Evolutionary conservation across 2,329 filamentous ascomycete species (phyloP), one percentile per base, ranked within the genome.

Genomic region (Colletotrichum eremochloae): DNA sequence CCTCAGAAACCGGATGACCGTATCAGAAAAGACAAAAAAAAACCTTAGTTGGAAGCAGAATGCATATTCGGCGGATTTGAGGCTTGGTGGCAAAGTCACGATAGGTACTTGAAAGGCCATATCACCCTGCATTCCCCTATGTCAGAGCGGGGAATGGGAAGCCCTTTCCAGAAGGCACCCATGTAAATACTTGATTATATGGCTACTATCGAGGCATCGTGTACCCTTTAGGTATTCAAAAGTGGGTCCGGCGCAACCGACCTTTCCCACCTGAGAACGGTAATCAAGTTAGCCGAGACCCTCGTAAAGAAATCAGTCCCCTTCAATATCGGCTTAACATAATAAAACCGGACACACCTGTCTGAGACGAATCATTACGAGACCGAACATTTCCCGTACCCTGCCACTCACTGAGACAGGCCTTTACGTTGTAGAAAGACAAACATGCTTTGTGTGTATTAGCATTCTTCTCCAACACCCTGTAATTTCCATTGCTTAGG

Each of bases 311-410:
- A 58, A 48, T 69, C 67, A 31, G 52, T 57, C 53, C 44, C 64
- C 42, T 68, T 50, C 50, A 68, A 68, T 63, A 42, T 68, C 58
- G 52, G 69, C 38, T 63, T 71, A 42, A 56, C 68, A 58, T 57
- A 68, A 60, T 63, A 60, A 33, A 36, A 48, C 3, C n/a, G 46
- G 58, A 53, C 38, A 38, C 20, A 14, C 56, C 68, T 58, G 52
- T 53, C 44, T 63, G 57, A 38, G 44, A 31, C 15, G 12, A 29
- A 33, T 44, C 15, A 68, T 68, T 60, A 36, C 69, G 58, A 69
- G 48, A 60, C 44, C 36, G 69, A 72, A 63, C 31, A 53, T 38
- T 56, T n/a, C 31, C 31, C 31, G 52, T 56, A 50, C 53, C 56
- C 68, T 68, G 68, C 57, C 50, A 58, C 64, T 38, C 50, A 58